Percentiles rank a stretch among this genome's conserved stretches.
Evolutionary conservation across 345 rosid species (phyloP).

Genomic region (Microthlaspi erraticum): DNA sequence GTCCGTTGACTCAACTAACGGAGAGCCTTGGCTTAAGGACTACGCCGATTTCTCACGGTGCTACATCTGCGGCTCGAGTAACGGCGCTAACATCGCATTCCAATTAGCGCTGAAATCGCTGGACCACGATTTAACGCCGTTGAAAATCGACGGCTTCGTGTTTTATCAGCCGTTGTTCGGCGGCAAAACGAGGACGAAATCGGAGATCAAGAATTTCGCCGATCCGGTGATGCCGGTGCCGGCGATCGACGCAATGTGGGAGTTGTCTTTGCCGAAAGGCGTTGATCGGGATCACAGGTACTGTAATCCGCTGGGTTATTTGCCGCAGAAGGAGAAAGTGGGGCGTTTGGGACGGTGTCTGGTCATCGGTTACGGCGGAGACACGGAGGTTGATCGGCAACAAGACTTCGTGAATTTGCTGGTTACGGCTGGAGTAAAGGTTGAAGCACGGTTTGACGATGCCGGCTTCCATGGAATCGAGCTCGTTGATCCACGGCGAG

Average conservation of each 20-base stretch:
- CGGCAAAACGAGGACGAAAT: constrained; percentile 38
- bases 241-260: constrained; percentile 45
- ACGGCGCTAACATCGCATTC: constrained; percentile 50
- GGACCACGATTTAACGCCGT: constrained; percentile 42
- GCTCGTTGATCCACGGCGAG: constrained; percentile 45
- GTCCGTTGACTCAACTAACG: constrained; percentile 34
- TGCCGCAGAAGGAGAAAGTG: constrained; percentile 40
- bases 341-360: constrained; percentile 43
- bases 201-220: constrained; percentile 36
- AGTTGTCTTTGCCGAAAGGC: constrained; percentile 39
- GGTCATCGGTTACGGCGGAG: constrained; percentile 48
- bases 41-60: constrained; percentile 50
- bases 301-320: constrained; percentile 45
- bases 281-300: constrained; percentile 49
- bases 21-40: constrained; percentile 48
- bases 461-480: constrained; percentile 50
- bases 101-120: constrained; percentile 40
- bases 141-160: constrained; percentile 43
- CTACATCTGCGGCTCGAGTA: constrained; percentile 45
- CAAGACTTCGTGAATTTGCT: constrained; percentile 47
- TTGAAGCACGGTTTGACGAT: constrained; percentile 51
- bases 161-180: constrained; percentile 48
- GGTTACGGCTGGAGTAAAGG: constrained; percentile 41
- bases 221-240: constrained; percentile 50
- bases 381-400: constrained; percentile 44